Evolutionary conservation across 805 yeast genomes (phyloP), one percentile per base, ranked within the genome.

Genomic region (Komagataella phaffii): DNA sequence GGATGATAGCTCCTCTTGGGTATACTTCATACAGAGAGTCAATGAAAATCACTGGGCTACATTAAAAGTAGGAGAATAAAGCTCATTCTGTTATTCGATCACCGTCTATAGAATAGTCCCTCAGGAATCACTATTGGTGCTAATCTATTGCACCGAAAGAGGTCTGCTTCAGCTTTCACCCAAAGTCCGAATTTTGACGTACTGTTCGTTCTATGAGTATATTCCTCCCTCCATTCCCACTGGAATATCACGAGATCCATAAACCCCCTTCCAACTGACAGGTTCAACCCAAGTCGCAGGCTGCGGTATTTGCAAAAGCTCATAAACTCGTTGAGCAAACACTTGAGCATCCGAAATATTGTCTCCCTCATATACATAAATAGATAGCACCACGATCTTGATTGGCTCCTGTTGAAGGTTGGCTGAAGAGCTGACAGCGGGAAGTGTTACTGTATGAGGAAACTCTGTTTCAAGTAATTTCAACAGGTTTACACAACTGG

Each of bases 361-460:
- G 64, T 90, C 97, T 40, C 98, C 97, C 63, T 90, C 97, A 64
- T 87, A 88, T 1, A 84, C 95, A 61, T 74, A 81, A 17, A 78
- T 70, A 12, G 62, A 57, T 12, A 63, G 47, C 2, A 58, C 51
- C 8, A 56, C 44, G 43, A 54, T 58, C 40, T 51, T 49, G 24
- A 7, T 43, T 14, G 17, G 24, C 24, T 36, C 46, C 14, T 49
- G 52, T 24, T 43, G 17, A 46, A 7, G n/a, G 17, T 17, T 14
- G 50, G 53, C 43, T 12, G 51, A 36, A 2, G 54, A 49, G 7
- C 48, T 45, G 14, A 23, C 21, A 44, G 57, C 50, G 2, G 59
- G 55, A 14, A 57, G 44, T 4, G 57, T 54, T 10, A 55, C 45
- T 3, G 57, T 54, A 3, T 40, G 24, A n/a, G 58, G 58, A 43